Evolutionary conservation across 2,329 filamentous ascomycete genomes (phyloP), one percentile per base, ranked within the genome.

Genomic region (Amauroascus verrucosus): DNA sequence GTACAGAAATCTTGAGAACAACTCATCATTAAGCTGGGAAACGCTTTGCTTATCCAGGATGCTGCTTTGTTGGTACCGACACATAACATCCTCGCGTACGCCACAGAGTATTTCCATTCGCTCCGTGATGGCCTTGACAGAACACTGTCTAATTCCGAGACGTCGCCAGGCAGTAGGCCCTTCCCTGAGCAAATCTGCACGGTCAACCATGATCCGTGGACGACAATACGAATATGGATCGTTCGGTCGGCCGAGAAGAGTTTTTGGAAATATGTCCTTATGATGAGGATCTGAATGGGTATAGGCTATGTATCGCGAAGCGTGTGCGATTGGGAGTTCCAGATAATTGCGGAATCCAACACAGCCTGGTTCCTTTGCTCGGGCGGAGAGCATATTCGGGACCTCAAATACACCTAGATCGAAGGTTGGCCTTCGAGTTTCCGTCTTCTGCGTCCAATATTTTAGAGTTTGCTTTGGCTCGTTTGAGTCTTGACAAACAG

Each of bases 261-360:
- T 54, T 56, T 47, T 65, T 65, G 41, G 59, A 56, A 37, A 62
- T 46, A 47, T 56, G 5, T 40, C 30, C 28, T 46, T 51, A 6
- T 41, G 38, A 5, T 11, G 4, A 24, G 16, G 46, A 1, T 30
- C 47, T 9, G 45, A 28, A 28, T 44, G 51, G 1, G 51, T 43
- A 14, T 35, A n/a, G 8, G 35, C 30, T 32, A 32, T 51, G 22
- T 53, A 26, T 20, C 11, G 26, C 16, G 41, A 54, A 8, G 40
- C 33, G 20, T 56, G 52, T 0, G 72, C 66, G 3, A 75, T 64
- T 1, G 73, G 67, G 4, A 74, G 60, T 55, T 77, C 74, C 3
- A 77, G 64, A 51, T 72, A 77, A 60, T 75, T 65, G 30, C 72
- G 70, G 49, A 74, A 70, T 0, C 74, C 73, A 9, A 75, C 61